These are phyloP conservation scores for Cladorrhinum samala DNA, from an alignment of 495 filamentous ascomycete genomes.

Conservation along the genomic window DNA sequence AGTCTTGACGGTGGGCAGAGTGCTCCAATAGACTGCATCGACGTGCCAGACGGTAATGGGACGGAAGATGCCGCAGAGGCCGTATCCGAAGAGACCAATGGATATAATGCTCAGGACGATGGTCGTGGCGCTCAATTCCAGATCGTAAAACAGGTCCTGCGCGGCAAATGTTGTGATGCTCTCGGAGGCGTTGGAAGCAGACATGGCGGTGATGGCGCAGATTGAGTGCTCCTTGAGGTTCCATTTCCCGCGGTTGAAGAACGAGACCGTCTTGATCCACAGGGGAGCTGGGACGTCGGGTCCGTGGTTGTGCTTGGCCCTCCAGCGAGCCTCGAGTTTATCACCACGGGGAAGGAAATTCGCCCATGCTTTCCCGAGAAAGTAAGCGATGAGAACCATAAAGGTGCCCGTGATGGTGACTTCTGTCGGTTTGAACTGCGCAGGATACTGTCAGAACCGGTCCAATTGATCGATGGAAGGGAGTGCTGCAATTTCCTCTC, in stretches of 20 bases:
- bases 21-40: conserved; percentile 43
- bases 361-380: conserved; percentile 33
- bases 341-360: conserved; percentile 38
- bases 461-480: too few relatives aligned
- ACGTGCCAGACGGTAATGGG: conserved; percentile 48
- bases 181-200: conserved; percentile 32
- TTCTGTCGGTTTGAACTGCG: conserved; percentile 18
- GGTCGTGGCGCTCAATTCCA: conserved; percentile 26
- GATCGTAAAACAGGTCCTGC: conserved; percentile 41
- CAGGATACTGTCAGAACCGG: background rate
- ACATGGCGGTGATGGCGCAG: conserved; percentile 36
- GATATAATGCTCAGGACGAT: conserved; percentile 40
- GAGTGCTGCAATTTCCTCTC: background rate
- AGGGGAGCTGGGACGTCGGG: conserved; percentile 9
- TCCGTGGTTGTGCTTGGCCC: conserved; percentile 7
- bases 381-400: conserved; percentile 33
- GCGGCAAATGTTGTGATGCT: conserved; percentile 34
- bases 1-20: conserved; percentile 33
- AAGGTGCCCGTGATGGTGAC: conserved; percentile 19
- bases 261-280: conserved; percentile 25
- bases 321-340: conserved; percentile 19
- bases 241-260: conserved; percentile 35
- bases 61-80: conserved; percentile 48
- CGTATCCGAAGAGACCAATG: conserved; percentile 48
- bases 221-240: conserved; percentile 43